Evolutionary conservation across 768 basidiomycete genomes (phyloP), one percentile per base, ranked within the genome.

Genomic region (Terana coerulea): DNA sequence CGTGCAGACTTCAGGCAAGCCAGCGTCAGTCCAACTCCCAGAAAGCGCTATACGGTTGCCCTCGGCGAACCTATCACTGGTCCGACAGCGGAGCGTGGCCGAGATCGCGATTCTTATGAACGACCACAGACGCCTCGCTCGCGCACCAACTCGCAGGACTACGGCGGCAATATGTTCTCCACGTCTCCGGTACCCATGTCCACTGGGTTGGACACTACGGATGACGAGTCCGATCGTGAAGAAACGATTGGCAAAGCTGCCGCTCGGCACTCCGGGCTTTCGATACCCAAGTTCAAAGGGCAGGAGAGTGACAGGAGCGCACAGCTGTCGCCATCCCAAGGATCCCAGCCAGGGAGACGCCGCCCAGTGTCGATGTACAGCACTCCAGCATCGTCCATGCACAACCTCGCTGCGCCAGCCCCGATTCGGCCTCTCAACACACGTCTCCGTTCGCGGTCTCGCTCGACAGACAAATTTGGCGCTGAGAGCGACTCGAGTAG

Each of bases 1-100:
- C 56, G 64, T 17, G 59, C 64, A 5, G 66, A 71, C 37, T 71
- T 49, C 14, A 36, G 82, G 17, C 76, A 75, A 14, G 70, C 74
- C 4, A 86, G 82, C 59, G 75, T 83, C 1, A 89, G 87, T 3
- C 88, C 91, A 1, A 69, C 79, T 0, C 68, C 74, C 1, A 71
- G 90, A 53, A 93, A 93, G 61, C 76, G 91, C 33, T 92, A 93
- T 62, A 92, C 91, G 0, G 90, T 92, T 28, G 90, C 91, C 0
- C 75, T 93, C 0, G 89, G 88, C 9, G 85, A 80, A 2, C 84
- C 88, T 0, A 81, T 89, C 53, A 76, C 80, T 55, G 55, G 57
- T 31, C 49, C 62, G 2, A 21, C 21, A n/a, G 40, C 45, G 7
- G 54, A 58, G 60, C 31, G 66, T 59, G 52, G 63, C 56, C 25